Conservation (phyloP, 169 alveolate genomes). For the Plasmodium adleri region DNA sequence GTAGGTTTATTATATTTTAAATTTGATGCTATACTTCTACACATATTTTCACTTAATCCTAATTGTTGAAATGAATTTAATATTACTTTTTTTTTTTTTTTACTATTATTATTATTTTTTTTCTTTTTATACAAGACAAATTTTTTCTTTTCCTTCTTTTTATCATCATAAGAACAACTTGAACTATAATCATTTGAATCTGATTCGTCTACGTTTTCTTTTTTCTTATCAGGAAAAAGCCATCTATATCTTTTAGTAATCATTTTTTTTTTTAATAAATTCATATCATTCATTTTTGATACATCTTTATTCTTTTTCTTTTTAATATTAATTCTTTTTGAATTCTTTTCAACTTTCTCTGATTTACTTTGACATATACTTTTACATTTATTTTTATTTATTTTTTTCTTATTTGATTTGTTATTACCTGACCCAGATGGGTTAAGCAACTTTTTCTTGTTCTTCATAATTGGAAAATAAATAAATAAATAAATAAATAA, state of each 20-base stretch:
- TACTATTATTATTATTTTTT: slow-evolving; percentile 68
- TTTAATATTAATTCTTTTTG: too few relatives aligned
- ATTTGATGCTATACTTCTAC: slow-evolving; percentile 80
- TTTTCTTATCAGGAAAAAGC: slow-evolving; percentile 15
- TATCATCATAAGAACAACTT: neutral
- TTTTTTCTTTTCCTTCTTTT: slow-evolving; percentile 34
- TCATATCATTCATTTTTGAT: neutral
- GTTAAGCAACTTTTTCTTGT: too few relatives aligned
- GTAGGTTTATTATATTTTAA: slow-evolving; percentile 91
- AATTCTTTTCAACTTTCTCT: too few relatives aligned
- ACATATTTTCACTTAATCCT: slow-evolving; percentile 82
- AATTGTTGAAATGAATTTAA: slow-evolving; percentile 82
- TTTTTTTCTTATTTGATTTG: too few relatives aligned
- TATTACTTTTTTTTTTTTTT: slow-evolving; percentile 55
- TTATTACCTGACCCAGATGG: too few relatives aligned
- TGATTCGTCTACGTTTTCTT: neutral
- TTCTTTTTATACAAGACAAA: slow-evolving; percentile 59
- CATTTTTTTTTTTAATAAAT: neutral
- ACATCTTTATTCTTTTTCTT: neutral
- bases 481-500: too few relatives aligned
- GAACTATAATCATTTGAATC: neutral
- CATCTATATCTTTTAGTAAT: slow-evolving; percentile 18
- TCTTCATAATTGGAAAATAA: too few relatives aligned
- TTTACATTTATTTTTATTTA: too few relatives aligned
- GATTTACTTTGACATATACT: too few relatives aligned